Conservation (phyloP, 2,329 filamentous ascomycete species). For the Fonsecaea monophora region DNA sequence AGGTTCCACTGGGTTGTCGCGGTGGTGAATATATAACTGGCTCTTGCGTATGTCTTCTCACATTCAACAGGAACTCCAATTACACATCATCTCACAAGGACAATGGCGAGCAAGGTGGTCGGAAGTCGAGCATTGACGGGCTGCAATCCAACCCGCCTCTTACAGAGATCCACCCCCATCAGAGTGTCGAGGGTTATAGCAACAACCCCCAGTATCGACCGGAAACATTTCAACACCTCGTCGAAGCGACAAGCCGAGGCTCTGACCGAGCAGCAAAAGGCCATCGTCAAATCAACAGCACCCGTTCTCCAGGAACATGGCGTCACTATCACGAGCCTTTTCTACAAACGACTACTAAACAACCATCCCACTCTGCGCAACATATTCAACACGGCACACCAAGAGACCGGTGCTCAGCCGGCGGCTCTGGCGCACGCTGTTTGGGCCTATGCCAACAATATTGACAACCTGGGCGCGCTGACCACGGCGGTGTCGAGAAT, state of each 20-base stretch:
- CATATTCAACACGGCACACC: slow-evolving; percentile 75
- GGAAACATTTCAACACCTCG: not conserved
- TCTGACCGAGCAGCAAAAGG: slow-evolving; percentile 57
- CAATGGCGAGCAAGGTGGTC: slow-evolving; percentile 1
- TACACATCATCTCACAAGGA: not conserved
- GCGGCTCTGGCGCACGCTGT: slow-evolving; percentile 73
- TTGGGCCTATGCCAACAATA: slow-evolving; percentile 73
- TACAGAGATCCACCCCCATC: not conserved
- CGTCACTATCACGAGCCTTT: slow-evolving; percentile 70
- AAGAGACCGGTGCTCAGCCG: slow-evolving; percentile 71
- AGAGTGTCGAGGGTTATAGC: not conserved
- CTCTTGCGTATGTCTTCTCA: too few species aligned
- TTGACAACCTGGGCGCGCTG: slow-evolving; percentile 70
- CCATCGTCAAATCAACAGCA: slow-evolving; percentile 72
- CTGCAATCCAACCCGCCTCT: not conserved
- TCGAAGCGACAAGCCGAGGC: not conserved
- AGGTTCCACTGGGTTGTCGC: too few species aligned
- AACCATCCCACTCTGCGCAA: slow-evolving; percentile 71
- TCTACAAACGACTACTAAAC: slow-evolving; percentile 72
- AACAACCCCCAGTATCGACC: not conserved
- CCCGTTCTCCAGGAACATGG: slow-evolving; percentile 73
- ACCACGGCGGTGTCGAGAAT: slow-evolving; percentile 68
- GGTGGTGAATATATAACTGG: not conserved
- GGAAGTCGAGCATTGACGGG: not conserved
- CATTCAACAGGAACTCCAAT: not conserved